Evolutionary conservation across 345 rosid species (phyloP).

Genomic region (Syzygium grande): DNA sequence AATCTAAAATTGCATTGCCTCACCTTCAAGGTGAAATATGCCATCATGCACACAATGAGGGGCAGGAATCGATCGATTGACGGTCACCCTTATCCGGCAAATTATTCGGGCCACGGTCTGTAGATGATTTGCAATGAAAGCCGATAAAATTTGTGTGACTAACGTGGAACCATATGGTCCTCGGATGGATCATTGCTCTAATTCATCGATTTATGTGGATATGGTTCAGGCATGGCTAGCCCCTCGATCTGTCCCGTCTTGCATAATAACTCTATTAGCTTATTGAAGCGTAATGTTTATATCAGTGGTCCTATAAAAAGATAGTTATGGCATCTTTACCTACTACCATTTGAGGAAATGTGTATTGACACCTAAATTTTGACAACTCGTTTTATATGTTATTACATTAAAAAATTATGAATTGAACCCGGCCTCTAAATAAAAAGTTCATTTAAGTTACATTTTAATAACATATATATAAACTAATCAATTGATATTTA

Average conservation of each 20-base stretch:
- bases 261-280: background rate
- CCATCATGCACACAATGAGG: background rate
- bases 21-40: background rate
- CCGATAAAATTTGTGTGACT: background rate
- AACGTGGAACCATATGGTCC: background rate
- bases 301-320: background rate
- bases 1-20: background rate
- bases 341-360: background rate
- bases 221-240: background rate
- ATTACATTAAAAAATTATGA: no score
- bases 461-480: no score
- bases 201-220: background rate
- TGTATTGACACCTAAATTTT: background rate
- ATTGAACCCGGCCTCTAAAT: no score
- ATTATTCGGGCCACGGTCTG: background rate
- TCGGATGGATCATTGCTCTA: background rate
- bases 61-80: background rate
- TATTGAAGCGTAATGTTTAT: background rate
- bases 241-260: background rate
- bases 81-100: background rate
- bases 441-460: no score
- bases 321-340: background rate
- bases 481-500: no score
- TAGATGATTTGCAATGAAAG: background rate
- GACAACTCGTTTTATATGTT: no score